Base-by-base conservation (phyloP, 257 asterid species). In the Solanum chilense region DNA sequence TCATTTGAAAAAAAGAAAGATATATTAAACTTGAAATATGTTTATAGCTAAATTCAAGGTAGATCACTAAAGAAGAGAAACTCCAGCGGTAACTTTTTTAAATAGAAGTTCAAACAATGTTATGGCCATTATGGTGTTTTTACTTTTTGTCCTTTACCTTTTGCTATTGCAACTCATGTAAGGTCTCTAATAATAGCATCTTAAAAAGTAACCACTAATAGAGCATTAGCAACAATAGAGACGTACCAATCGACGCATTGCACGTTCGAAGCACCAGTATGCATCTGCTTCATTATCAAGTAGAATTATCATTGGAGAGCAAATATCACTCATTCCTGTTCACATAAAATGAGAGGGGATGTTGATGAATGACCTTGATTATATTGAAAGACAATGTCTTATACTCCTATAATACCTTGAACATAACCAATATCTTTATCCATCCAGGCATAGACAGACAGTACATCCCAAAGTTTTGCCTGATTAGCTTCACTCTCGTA, bases 221-320 rank as follows among this genome's bases (percentile, higher is more conserved):
- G 29, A 49, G 64, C 85, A 81, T 11, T 81, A 29, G 13, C n/a
- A 80, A 77, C 56, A 88, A 88, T 6, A 16, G 68, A 85, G 88
- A 73, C 92, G 89, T 94, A 96, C 99, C 90, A 96, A 91, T 89
- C 98, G 93, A 69, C 98, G 98, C 99, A 97, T 97, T 66, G 98
- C 95, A 64, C 95, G 98, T 91, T 97, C 99, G 88, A 97, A 97
- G 93, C 98, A 94, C 98, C 99, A 97, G 91, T 93, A 97, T 77
- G 98, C 98, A 91, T 97, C 99, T 82, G 99, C 99, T 92, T 97
- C 99, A 39, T 97, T 71, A 83, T 95, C 98, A 62, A 95, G 88
- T 88, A 97, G 98, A 84, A 97, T 94, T 76, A 93, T 90, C 93
- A 97, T 92, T 42, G 99, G 99, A 89, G 99, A 97, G 95, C 99